Conservation (phyloP, 2,329 filamentous ascomycete genomes). For the Falciphora oryzae region DNA sequence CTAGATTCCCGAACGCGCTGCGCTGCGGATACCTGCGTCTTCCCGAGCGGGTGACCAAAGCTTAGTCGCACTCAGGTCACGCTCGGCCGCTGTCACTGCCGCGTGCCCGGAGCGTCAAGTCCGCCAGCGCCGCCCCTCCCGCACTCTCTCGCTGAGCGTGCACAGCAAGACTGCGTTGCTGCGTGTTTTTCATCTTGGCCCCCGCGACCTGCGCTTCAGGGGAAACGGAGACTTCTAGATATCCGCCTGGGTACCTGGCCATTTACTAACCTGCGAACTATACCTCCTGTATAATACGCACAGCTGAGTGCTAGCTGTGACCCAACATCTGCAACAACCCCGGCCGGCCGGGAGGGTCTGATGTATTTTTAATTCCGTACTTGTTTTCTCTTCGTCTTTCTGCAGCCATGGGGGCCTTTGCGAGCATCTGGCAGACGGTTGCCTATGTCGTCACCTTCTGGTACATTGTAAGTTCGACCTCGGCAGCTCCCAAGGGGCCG, state of each 20-base stretch:
- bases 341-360: neutral
- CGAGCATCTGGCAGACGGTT: slow-evolving; percentile 2
- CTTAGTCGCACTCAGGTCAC: neutral
- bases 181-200: no score
- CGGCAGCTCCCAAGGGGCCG: neutral
- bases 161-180: no score
- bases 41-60: neutral
- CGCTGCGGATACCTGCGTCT: no score
- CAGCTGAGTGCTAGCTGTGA: neutral
- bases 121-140: no score
- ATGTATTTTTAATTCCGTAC: neutral
- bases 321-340: neutral
- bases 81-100: neutral
- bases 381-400: neutral
- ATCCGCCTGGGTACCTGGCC: no score
- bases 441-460: slow-evolving; percentile 3
- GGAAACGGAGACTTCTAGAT: no score
- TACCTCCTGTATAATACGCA: no score
- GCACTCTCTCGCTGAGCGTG: no score
- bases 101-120: neutral
- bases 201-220: no score
- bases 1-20: neutral
- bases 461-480: slow-evolving; percentile 1
- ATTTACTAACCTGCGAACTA: no score
- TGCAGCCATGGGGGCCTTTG: slow-evolving; percentile 3